Percentiles rank a stretch among this genome's conserved stretches.
Evolutionary conservation across 345 rosid species (phyloP).

Genomic region (Gossypium australe): DNA sequence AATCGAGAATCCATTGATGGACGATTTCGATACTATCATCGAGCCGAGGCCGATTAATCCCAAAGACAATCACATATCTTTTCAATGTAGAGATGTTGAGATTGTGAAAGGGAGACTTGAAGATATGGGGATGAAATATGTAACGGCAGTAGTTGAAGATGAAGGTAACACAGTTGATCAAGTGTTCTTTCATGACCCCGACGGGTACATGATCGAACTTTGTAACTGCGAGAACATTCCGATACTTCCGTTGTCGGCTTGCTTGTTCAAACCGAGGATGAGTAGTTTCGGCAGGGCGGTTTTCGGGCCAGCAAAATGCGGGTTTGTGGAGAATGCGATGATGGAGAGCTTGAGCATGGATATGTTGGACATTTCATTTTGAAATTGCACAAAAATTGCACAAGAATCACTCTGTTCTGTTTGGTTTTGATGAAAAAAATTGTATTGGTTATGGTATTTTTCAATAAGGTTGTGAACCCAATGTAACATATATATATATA

Average conservation of each 20-base stretch:
- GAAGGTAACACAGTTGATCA: slow-evolving; percentile 46
- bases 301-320: slow-evolving; percentile 24
- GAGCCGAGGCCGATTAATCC: slow-evolving; percentile 48
- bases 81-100: slow-evolving; percentile 52
- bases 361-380: slow-evolving; percentile 46
- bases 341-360: slow-evolving; percentile 45
- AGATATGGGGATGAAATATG: slow-evolving; percentile 44
- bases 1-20: slow-evolving; percentile 44
- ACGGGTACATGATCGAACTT: slow-evolving; percentile 58
- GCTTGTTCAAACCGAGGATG: slow-evolving; percentile 27
- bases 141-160: slow-evolving; percentile 44
- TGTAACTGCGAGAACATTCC: slow-evolving; percentile 57
- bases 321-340: slow-evolving; percentile 44
- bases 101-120: slow-evolving; percentile 43
- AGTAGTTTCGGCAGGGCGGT: slow-evolving; percentile 17
- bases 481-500: too few relatives aligned
- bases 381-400: slow-evolving; percentile 13
- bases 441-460: neutral
- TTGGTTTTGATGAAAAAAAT: neutral
- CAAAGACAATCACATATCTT: slow-evolving; percentile 56
- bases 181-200: slow-evolving; percentile 60
- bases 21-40: slow-evolving; percentile 31
- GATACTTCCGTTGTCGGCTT: slow-evolving; percentile 37
- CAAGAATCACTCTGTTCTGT: neutral
- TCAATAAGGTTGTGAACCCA: neutral